Evolutionary conservation across 2,329 filamentous ascomycete species (phyloP).

Genomic region (Aspergillus costaricaensis): DNA sequence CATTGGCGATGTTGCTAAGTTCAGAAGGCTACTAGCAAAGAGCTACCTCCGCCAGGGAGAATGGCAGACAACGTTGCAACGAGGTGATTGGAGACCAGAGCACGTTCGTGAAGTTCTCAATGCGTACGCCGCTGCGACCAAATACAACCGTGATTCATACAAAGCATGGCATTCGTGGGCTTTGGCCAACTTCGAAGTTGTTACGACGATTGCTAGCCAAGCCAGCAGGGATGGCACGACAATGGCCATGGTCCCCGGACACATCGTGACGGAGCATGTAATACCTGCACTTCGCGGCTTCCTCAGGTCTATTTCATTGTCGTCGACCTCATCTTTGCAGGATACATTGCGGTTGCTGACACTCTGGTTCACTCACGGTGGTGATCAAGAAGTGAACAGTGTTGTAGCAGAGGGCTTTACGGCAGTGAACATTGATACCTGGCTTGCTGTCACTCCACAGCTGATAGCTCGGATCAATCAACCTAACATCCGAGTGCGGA

Average conservation of each 20-base stretch:
- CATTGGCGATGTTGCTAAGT: constrained; percentile 56
- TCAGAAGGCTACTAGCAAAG: constrained; percentile 77
- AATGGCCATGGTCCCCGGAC: constrained; percentile 59
- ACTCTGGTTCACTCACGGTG: constrained; percentile 94
- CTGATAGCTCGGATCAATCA: constrained; percentile 97
- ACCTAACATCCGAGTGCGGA: constrained; percentile 82
- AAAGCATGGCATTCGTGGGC: constrained; percentile 99
- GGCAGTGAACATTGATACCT: constrained; percentile 93
- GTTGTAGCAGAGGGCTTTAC: constrained; percentile 89
- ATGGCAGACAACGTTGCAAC: constrained; percentile 85
- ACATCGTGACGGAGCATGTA: constrained; percentile 79
- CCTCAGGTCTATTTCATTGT: constrained; percentile 94
- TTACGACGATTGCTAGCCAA: constrained; percentile 73
- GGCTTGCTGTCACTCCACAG: constrained; percentile 97
- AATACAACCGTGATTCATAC: constrained; percentile 94
- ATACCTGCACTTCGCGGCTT: constrained; percentile 94
- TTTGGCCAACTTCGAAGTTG: constrained; percentile 96
- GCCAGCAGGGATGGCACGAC: constrained; percentile 58
- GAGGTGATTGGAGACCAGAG: constrained; percentile 84
- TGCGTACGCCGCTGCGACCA: constrained; percentile 89
- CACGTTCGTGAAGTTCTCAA: constrained; percentile 83
- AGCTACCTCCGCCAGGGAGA: constrained; percentile 96
- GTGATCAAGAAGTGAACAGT: constrained; percentile 80
- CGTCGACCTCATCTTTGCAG: constrained; percentile 87
- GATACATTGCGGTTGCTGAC: constrained; percentile 91